These are phyloP conservation scores for Metschnikowia borealis DNA, from an alignment of 805 yeast genomes.

Conservation along the genomic window DNA sequence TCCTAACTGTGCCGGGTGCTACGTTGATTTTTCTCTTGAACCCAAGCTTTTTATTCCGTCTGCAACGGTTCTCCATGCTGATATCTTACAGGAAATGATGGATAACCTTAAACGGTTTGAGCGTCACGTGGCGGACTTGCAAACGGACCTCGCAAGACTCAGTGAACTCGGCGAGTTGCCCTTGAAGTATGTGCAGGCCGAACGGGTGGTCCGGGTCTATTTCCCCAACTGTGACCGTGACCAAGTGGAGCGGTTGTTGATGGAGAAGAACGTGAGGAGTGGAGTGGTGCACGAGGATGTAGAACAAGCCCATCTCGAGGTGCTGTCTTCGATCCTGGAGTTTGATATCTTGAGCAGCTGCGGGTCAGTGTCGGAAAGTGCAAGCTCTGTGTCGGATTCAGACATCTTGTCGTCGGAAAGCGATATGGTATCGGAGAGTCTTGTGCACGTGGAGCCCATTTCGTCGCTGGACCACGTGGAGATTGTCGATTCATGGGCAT, in stretches of 20 bases:
- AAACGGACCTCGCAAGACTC: constrained; percentile 40
- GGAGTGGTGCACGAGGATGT: constrained; percentile 48
- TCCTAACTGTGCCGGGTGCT: constrained; percentile 16
- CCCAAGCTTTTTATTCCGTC: constrained; percentile 28
- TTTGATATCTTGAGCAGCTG: constrained; percentile 18
- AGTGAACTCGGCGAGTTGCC: constrained; percentile 67
- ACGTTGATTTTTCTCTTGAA: constrained; percentile 32
- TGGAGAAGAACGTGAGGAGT: constrained; percentile 55
- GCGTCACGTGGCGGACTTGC: constrained; percentile 39
- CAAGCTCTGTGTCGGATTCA: constrained; percentile 5
- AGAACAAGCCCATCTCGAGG: neutral
- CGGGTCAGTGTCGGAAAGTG: constrained; percentile 11
- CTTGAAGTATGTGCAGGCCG: constrained; percentile 41
- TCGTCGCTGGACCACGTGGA: constrained; percentile 11
- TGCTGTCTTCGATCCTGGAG: constrained; percentile 12
- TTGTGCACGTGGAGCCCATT: constrained; percentile 13
- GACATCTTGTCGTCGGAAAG: constrained; percentile 12
- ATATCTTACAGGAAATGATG: constrained; percentile 23
- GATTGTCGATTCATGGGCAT: constrained; percentile 9
- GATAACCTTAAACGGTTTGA: constrained; percentile 27
- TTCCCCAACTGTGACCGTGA: constrained; percentile 68
- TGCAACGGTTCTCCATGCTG: constrained; percentile 30
- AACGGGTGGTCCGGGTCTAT: constrained; percentile 45
- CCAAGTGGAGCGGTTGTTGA: constrained; percentile 52
- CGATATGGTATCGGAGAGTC: neutral